These are phyloP conservation scores for Beauveria bassiana DNA, from an alignment of 2,329 filamentous ascomycete genomes.

Conservation along the genomic window DNA sequence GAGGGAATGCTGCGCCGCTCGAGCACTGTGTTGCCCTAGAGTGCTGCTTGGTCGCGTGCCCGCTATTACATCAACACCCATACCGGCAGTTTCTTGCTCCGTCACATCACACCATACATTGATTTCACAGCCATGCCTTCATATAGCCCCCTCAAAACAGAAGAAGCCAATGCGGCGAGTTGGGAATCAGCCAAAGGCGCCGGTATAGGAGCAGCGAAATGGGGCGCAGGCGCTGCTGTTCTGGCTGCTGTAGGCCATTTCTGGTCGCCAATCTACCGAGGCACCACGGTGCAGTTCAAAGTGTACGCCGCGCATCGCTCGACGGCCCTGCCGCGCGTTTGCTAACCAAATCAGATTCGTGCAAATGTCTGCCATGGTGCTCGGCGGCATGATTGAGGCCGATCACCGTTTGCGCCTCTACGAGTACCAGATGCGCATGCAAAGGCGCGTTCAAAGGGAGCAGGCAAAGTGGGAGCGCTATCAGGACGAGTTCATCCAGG, in stretches of 20 bases:
- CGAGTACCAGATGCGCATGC: constrained; percentile 56
- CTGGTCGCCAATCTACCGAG: constrained; percentile 64
- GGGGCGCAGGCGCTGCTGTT: constrained; percentile 58
- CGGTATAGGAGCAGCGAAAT: constrained; percentile 59
- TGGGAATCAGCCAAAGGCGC: constrained; percentile 66
- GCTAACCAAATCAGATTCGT: constrained; percentile 50
- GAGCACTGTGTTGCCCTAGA: background rate
- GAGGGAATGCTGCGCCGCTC: background rate
- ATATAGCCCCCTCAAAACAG: constrained; percentile 52
- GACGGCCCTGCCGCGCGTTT: too few relatives aligned
- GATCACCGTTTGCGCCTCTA: constrained; percentile 60
- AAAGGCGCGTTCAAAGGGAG: constrained; percentile 56
- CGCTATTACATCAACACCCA: background rate
- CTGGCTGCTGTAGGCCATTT: constrained; percentile 55
- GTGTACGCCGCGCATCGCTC: constrained; percentile 45
- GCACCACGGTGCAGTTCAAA: constrained; percentile 68
- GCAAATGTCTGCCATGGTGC: constrained; percentile 80
- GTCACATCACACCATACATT: background rate
- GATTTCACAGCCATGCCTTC: constrained; percentile 31
- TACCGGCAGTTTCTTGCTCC: background rate
- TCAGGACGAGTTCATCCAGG: constrained; percentile 47
- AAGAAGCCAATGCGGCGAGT: constrained; percentile 61
- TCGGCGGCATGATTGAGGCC: constrained; percentile 70
- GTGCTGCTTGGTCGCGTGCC: constrained; percentile 3
- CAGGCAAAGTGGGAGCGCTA: constrained; percentile 61